Evolutionary conservation across 768 basidiomycete species (phyloP), one percentile per base, ranked within the genome.

Genomic region (Tephrocybe sp.): DNA sequence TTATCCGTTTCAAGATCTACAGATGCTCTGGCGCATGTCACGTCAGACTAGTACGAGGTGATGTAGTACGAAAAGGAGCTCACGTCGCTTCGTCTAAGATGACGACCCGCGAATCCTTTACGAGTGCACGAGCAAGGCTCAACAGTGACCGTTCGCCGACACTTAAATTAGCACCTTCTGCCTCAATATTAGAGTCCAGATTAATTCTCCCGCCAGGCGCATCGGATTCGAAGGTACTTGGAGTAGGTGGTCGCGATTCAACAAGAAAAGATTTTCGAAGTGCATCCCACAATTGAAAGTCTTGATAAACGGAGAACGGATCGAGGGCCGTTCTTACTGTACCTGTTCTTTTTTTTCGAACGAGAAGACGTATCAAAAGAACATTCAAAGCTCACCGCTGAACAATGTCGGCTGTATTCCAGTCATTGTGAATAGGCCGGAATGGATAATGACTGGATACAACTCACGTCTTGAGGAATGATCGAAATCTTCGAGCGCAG

Each of bases 1-100:
- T 80, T 71, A 65, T 93, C 91, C 0, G 89, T 93, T 64, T 87
- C 88, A 44, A 84, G 74, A 59, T 90, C 87, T 11, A 90, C 86
- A 4, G 85, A 86, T 10, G 86, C 86, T 71, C 62, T 67, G 33
- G 20, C 23, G 45, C 55, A 46, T 30, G 32, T 45, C 15, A 39
- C 44, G 10, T 60, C 24, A 46, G 9, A 9, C 15, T 18, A 24
- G 9, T 30, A 44, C 7, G 25, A 15, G 43, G 15, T 9, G n/a
- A 15, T 15, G 38, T 32, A 23, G 25, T 39, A 9, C 4, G 12
- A 39, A 3, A 11, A 38, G 17, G 18, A 5, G 62, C 68, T 50
- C 46, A 73, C 71, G 75, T 91, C 0, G 89, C 90, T 71, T 91
- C 90, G 64, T 93, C 91, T 12, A 93, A 73, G 28, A 93, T 80